phyloP scores from a whole-genome alignment of 2,329 filamentous ascomycete genomes.

The Exophiala xenobiotica region DNA sequence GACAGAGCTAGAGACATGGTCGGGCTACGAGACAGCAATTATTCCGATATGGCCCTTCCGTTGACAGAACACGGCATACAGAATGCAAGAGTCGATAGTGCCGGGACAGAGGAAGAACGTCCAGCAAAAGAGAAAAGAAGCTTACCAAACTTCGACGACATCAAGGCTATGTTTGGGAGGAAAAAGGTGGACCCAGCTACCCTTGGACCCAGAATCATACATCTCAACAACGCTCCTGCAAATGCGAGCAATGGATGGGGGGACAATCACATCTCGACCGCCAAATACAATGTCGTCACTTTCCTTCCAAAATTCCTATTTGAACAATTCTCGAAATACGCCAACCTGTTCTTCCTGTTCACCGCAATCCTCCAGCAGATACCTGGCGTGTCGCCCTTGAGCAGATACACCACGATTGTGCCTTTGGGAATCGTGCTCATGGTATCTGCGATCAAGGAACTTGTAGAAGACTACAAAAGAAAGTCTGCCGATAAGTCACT shows the following conservation, averaged over 20 bases:
- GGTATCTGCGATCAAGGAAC: slow-evolving; percentile 93
- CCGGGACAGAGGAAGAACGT: slow-evolving; percentile 42
- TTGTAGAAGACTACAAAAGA: slow-evolving; percentile 89
- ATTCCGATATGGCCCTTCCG: slow-evolving; percentile 97
- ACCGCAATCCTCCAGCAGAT: slow-evolving; percentile 94
- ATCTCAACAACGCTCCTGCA: slow-evolving; percentile 92
- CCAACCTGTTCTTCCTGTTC: slow-evolving; percentile 99
- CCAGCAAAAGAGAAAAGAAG: slow-evolving; percentile 54
- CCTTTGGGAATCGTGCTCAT: slow-evolving; percentile 85
- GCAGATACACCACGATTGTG: slow-evolving; percentile 92
- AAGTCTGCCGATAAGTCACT: slow-evolving; percentile 82
- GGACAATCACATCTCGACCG: slow-evolving; percentile 95
- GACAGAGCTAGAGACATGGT: slow-evolving; percentile 87
- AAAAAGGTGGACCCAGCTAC: slow-evolving; percentile 85
- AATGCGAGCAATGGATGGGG: slow-evolving; percentile 87
- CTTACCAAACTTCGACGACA: slow-evolving; percentile 66
- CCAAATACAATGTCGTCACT: slow-evolving; percentile 92
- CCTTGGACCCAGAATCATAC: slow-evolving; percentile 85
- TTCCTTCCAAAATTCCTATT: slow-evolving; percentile 96
- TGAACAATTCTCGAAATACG: slow-evolving; percentile 98
- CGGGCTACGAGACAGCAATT: slow-evolving; percentile 74
- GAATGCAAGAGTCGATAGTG: slow-evolving; percentile 47
- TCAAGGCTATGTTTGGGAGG: slow-evolving; percentile 90
- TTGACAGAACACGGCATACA: slow-evolving; percentile 73
- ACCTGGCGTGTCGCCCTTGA: slow-evolving; percentile 89